These are phyloP conservation scores for Lentinula lateritia DNA, from an alignment of 768 basidiomycete species.

Conservation along the genomic window DNA sequence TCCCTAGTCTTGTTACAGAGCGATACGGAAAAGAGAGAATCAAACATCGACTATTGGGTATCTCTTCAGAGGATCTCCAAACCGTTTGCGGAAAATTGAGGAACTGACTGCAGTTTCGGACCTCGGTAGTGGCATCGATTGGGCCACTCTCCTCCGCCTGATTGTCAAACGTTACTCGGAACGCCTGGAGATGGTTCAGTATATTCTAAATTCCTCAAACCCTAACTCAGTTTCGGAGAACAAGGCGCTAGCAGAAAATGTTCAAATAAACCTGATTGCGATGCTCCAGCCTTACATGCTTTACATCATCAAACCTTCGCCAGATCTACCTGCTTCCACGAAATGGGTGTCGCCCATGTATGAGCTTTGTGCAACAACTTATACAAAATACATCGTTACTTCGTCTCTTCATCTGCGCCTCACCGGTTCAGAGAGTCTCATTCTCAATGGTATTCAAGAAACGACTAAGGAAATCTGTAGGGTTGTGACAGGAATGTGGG, in stretches of 20 bases:
- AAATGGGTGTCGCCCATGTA: conserved; percentile 29
- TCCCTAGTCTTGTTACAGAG: conserved; percentile 26
- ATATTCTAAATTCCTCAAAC: conserved; percentile 25
- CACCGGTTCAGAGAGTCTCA: conserved; percentile 13
- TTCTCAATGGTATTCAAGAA: conserved; percentile 13
- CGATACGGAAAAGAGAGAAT: conserved; percentile 26
- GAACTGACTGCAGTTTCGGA: conserved; percentile 15
- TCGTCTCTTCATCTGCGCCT: conserved; percentile 5
- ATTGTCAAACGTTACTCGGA: conserved; percentile 35
- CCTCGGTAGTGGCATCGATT: conserved; percentile 29
- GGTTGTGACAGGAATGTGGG: conserved; percentile 13
- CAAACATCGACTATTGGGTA: conserved; percentile 28
- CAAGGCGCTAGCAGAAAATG: conserved; percentile 14
- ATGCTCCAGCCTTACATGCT: conserved; percentile 30
- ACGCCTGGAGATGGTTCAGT: conserved; percentile 32
- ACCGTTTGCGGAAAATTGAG: conserved; percentile 20
- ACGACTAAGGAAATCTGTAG: conserved; percentile 17
- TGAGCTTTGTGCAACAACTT: conserved; percentile 25
- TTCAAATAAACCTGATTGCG: conserved; percentile 20
- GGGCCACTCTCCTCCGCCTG: conserved; percentile 31
- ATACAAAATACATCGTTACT: conserved; percentile 19
- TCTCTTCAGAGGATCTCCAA: conserved; percentile 21
- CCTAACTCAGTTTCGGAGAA: neutral
- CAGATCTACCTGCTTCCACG: neutral
- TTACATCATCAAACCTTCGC: neutral